Evolutionary conservation across 1,284 basidiomycete species (phyloP), one percentile per base, ranked within the genome.

Genomic region (Cryptococcus jaspeensis): DNA sequence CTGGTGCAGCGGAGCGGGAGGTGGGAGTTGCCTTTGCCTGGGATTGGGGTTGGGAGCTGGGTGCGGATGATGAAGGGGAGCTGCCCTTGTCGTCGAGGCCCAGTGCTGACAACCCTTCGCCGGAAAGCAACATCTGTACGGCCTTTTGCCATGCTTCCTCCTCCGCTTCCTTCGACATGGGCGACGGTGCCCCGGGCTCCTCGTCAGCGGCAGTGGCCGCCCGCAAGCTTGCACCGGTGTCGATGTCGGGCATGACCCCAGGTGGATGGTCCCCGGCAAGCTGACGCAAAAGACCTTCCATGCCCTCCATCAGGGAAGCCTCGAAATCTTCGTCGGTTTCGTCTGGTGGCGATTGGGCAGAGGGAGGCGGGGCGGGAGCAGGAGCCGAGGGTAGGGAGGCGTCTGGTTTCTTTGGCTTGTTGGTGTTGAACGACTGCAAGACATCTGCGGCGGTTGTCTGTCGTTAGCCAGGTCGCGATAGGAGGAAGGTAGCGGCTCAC

Each of bases 261-360:
- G 67, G 67, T 18, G 76, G 72, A 35, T 77, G 78, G 5, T 74
- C 76, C 12, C 75, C 79, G 16, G 69, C 78, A 9, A 95, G 80
- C 67, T 86, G 87, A 20, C 82, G 81, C 81, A 96, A 85, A 45
- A 96, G 81, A n/a, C 80, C 80, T 71, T 92, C 89, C 92, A 97
- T 95, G 35, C 85, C 88, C 69, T 84, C 81, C 6, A 87, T 85
- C 44, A 96, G 81, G 69, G 90, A 86, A 41, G 82, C 81, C 42
- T 87, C 84, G 68, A 92, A 90, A 40, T 72, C 73, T 43, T 80
- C 75, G 41, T 80, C 79, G 60, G 73, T n/a, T 44, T 55, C 48
- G n/a, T 55, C 44, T 25, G 63, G 35, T 18, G 61, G 46, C 62
- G 64, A 25, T 49, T 36, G 38, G 41, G 50, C 32, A 47, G 38